phyloP scores from a whole-genome alignment of 2,329 filamentous ascomycete genomes.

The Pezicula radicicola region DNA sequence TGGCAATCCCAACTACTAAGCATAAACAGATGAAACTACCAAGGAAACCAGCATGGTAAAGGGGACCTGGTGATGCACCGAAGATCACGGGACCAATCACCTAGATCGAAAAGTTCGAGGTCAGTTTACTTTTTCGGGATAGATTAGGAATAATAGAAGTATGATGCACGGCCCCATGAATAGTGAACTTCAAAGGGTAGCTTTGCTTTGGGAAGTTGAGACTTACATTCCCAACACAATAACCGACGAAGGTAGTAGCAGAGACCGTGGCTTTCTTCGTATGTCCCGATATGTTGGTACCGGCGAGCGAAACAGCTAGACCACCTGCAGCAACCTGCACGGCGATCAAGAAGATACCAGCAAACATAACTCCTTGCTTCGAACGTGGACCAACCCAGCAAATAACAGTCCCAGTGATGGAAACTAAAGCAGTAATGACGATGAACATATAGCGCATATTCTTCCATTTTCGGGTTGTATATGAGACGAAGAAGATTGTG shows the following conservation, averaged over 20 bases:
- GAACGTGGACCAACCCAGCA: constrained; percentile 21
- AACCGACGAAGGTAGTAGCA: constrained; percentile 30
- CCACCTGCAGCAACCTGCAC: constrained; percentile 24
- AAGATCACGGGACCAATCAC: constrained; percentile 31
- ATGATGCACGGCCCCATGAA: too few relatives aligned
- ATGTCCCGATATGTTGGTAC: constrained; percentile 30
- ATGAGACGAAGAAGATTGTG: constrained; percentile 28
- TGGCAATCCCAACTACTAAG: constrained; percentile 8
- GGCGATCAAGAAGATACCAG: constrained; percentile 13
- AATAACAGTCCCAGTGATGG: constrained; percentile 8
- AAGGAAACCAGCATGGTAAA: constrained; percentile 11
- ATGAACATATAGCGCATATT: constrained; percentile 27
- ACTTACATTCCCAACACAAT: constrained; percentile 29
- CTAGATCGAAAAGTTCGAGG: too few relatives aligned
- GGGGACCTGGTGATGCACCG: constrained; percentile 19
- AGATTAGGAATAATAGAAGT: too few relatives aligned
- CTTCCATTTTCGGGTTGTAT: constrained; percentile 20
- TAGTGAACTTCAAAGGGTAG: too few relatives aligned
- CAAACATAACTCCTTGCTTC: constrained; percentile 26
- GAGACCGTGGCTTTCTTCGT: constrained; percentile 30
- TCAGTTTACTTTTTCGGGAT: too few relatives aligned
- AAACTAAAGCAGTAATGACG: constrained; percentile 7
- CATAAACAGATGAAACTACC: constrained; percentile 13
- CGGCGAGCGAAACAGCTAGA: constrained; percentile 23
- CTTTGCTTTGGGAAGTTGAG: too few relatives aligned